Evolutionary conservation across 495 filamentous ascomycete species (phyloP), one percentile per base, ranked within the genome.

Genomic region (Tuber indicum): DNA sequence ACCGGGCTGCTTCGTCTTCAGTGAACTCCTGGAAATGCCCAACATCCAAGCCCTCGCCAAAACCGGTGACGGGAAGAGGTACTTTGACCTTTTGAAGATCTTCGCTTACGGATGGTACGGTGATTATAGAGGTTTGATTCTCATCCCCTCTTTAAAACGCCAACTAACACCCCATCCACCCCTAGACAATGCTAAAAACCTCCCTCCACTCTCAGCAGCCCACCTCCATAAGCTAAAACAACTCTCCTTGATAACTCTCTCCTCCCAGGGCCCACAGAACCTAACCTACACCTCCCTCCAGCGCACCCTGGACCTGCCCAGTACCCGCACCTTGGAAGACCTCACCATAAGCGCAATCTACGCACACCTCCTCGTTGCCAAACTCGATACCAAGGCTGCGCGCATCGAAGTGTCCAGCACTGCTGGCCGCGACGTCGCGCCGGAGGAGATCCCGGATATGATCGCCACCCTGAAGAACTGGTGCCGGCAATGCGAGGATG

Each of bases 21-120:
- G 92, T 72, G 96, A 98, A 87, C 91, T 99, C 0, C 90, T 99
- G 14, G 88, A 92, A 79, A 90, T 90, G 3, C 91, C 92, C 2
- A 91, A 94, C 79, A 90, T 98, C 79, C 92, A 96, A 84, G 86
- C 90, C 4, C 89, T 99, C 32, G 87, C 87, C 10, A 75, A 83
- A 47, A 86, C 87, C 66, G 83, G 86, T 41, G 82, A 83, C 3
- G 76, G 79, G 6, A 78, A 79, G 2, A 76, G 81, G 62, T 90
- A 92, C 85, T 87, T 94, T 36, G 89, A 87, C 10, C 88, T 97
- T 5, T 91, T 98, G 66, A 88, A 96, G 85, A 92, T 98, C 76
- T 99, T 98, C 86, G 91, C 93, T 72, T 94, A 94, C 88, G 96
- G 96, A 73, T 97, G 93, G 81, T 97, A 92, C 88, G 84, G 88